Evolutionary conservation across 768 basidiomycete species (phyloP).

Genomic region (Termitomyces sp.): DNA sequence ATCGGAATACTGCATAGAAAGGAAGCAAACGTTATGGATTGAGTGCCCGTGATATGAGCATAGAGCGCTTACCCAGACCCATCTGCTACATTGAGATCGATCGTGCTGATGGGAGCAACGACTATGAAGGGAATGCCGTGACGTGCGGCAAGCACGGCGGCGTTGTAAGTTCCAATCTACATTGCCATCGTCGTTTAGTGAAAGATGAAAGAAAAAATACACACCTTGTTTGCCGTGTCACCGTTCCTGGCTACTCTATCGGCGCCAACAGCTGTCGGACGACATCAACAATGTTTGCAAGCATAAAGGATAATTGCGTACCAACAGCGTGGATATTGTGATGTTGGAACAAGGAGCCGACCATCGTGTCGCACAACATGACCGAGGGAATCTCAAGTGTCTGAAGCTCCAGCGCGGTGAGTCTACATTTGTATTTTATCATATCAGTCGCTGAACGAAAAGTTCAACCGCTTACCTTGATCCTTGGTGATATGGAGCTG

Average conservation of each 20-base stretch:
- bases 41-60: not conserved
- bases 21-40: not conserved
- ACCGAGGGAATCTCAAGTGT: constrained; percentile 79
- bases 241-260: constrained; percentile 90
- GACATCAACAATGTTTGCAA: not conserved
- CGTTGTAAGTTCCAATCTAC: constrained; percentile 92
- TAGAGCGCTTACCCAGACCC: constrained; percentile 52
- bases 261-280: constrained; percentile 66
- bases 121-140: constrained; percentile 91
- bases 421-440: constrained; percentile 31
- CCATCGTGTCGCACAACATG: constrained; percentile 98
- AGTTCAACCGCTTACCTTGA: constrained; percentile 44
- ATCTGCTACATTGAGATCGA: constrained; percentile 75
- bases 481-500: constrained; percentile 92
- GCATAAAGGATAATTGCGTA: constrained; percentile 23
- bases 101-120: constrained; percentile 87
- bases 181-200: not conserved
- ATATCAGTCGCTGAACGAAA: not conserved
- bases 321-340: constrained; percentile 78
- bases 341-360: constrained; percentile 91
- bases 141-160: constrained; percentile 84
- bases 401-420: constrained; percentile 87
- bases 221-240: constrained; percentile 91
- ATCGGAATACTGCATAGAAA: constrained; percentile 65
- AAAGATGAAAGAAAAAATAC: constrained; percentile 1